Conservation (phyloP, 2,329 filamentous ascomycete genomes). For the Fusarium aywerte region DNA sequence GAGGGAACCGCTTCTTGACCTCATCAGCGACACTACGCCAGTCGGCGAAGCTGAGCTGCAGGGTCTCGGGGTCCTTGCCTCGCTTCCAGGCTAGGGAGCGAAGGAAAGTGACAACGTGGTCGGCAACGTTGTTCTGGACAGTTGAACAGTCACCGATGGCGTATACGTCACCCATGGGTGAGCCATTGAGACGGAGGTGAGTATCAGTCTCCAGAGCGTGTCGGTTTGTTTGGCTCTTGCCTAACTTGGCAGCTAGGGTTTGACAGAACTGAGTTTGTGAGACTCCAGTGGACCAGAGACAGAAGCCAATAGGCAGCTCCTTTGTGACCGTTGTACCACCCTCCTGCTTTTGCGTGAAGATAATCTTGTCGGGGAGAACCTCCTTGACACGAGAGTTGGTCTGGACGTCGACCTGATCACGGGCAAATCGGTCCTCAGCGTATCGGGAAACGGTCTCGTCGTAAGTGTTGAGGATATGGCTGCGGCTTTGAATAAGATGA, state of each 20-base stretch:
- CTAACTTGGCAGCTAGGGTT: constrained; percentile 80
- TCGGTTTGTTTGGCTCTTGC: constrained; percentile 81
- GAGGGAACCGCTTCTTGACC: constrained; percentile 90
- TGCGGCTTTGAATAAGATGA: constrained; percentile 92
- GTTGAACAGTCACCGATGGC: constrained; percentile 96
- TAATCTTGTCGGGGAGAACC: constrained; percentile 82
- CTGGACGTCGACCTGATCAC: constrained; percentile 90
- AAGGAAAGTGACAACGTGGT: constrained; percentile 90
- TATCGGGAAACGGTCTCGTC: constrained; percentile 94
- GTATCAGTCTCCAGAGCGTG: constrained; percentile 95
- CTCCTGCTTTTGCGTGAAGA: constrained; percentile 85
- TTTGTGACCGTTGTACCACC: constrained; percentile 83
- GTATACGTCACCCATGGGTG: constrained; percentile 93
- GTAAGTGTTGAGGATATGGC: constrained; percentile 97
- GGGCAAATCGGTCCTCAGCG: constrained; percentile 88
- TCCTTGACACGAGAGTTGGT: constrained; percentile 95
- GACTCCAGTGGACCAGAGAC: constrained; percentile 97
- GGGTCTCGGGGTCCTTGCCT: constrained; percentile 87
- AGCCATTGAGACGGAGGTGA: constrained; percentile 87
- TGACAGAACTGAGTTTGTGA: constrained; percentile 84
- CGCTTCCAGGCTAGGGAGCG: constrained; percentile 91
- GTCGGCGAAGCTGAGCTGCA: constrained; percentile 86
- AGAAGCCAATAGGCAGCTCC: constrained; percentile 95
- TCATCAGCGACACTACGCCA: constrained; percentile 87
- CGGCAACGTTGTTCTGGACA: constrained; percentile 95